These are phyloP conservation scores for Rutstroemia sp. DNA, from an alignment of 2,329 filamentous ascomycete genomes.

Conservation along the genomic window DNA sequence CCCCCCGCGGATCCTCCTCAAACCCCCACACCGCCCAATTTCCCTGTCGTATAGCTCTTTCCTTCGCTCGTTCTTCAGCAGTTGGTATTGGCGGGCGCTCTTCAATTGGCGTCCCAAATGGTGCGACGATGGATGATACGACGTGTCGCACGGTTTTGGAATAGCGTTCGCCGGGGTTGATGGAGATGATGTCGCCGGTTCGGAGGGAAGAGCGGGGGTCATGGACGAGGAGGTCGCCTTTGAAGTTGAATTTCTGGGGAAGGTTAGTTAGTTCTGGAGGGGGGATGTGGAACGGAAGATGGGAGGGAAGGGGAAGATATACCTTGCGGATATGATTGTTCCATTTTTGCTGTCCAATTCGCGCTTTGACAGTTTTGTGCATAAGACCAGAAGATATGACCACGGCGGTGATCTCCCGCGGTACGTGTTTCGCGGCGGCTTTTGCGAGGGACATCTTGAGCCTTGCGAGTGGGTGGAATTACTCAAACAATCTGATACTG, in stretches of 20 bases:
- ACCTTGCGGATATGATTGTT: conserved; percentile 69
- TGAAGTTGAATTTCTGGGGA: conserved; percentile 55
- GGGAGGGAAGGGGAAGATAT: conserved; percentile 9
- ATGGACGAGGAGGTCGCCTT: conserved; percentile 63
- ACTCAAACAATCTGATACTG: not conserved
- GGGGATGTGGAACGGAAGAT: not conserved
- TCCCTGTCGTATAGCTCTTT: conserved; percentile 53
- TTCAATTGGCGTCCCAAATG: conserved; percentile 56
- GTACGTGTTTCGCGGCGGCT: not conserved
- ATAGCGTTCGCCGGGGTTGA: conserved; percentile 57
- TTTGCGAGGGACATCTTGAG: not conserved
- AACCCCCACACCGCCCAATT: conserved; percentile 23
- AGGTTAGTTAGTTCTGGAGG: not conserved
- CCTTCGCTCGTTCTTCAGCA: conserved; percentile 51
- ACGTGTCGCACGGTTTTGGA: conserved; percentile 65
- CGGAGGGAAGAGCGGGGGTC: conserved; percentile 69
- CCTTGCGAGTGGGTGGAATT: not conserved
- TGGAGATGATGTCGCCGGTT: conserved; percentile 67
- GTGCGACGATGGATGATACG: conserved; percentile 67
- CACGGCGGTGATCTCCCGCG: conserved; percentile 35
- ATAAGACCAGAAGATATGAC: conserved; percentile 73
- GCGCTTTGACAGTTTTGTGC: conserved; percentile 73
- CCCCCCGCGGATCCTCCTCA: conserved; percentile 10
- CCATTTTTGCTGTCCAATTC: conserved; percentile 64
- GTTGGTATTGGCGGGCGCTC: conserved; percentile 59